Base-by-base conservation (phyloP, 1,284 basidiomycete genomes). In the Ganoderma lingzhi region DNA sequence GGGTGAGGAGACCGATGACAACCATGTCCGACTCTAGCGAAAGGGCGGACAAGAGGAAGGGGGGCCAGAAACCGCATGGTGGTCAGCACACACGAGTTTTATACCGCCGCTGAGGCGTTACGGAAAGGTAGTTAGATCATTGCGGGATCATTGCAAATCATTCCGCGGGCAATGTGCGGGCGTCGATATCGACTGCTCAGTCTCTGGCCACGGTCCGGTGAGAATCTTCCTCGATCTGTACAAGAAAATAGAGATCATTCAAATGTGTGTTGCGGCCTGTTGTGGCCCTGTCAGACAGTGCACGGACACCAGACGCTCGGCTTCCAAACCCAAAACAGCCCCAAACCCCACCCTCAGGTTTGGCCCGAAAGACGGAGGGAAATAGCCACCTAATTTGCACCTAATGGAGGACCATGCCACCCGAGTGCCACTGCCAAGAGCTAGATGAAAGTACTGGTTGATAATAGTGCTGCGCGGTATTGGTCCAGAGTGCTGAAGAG, bases 11-110 rank as follows among this genome's bases (percentile, higher is more conserved):
- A 30, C 53, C 45, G 61, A 17, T 60, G 51, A 35, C 51, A 35
- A 28, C 51, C 70, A 74, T 71, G 62, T 66, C 67, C 65, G 59
- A 53, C 62, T 53, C 70, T 44, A 60, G 63, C 55, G 45, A 28
- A 39, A 63, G 53, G 19, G 44, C 30, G 51, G 56, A 28, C 37
- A 58, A 62, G 32, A 62, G n/a, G 63, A 37, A 59, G 65, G 67
- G 64, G 51, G 53, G 37, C 44, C 17, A 51, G 10, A 15, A 35
- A 53, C 51, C 35, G 23, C 37, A 42, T 2, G 14, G 37, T 8
- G n/a, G 6, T 59, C 56, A 59, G 35, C 6, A 17, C 10, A 10
- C n/a, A 8, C 19, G 32, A 39, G 30, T 35, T 60, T 39, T 60
- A 60, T 60, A 60, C 5, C 37, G n/a, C 12, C n/a, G 32, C 58